A percentile compares a stretch with the other conserved stretches of the same genome.
Evolutionary conservation across 2,329 filamentous ascomycete species (phyloP).

Genomic region (Exophiala spinifera): DNA sequence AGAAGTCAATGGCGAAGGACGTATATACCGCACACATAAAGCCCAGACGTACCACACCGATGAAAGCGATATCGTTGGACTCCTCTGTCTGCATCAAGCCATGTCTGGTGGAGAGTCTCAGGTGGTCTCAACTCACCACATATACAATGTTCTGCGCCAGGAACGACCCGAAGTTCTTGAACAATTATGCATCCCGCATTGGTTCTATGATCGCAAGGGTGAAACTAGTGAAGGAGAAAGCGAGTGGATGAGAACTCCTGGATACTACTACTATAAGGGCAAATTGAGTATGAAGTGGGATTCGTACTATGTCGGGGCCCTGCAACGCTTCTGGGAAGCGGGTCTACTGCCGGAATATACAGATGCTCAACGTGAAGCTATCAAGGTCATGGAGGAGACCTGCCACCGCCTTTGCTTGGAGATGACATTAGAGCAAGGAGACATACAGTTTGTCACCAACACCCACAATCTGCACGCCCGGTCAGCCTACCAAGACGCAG

Average conservation of each 20-base stretch:
- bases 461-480: constrained; percentile 75
- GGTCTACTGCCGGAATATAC: constrained; percentile 71
- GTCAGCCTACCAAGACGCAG: constrained; percentile 72
- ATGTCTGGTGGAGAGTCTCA: constrained; percentile 81
- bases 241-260: constrained; percentile 66
- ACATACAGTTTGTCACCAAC: constrained; percentile 83
- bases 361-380: constrained; percentile 64
- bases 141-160: constrained; percentile 74
- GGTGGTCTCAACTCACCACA: constrained; percentile 72
- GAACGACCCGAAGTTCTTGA: constrained; percentile 76
- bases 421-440: constrained; percentile 83
- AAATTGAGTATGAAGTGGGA: constrained; percentile 69
- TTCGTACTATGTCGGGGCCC: constrained; percentile 77
- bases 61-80: constrained; percentile 75
- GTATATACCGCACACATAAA: constrained; percentile 85
- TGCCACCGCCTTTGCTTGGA: constrained; percentile 71
- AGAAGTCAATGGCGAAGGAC: constrained; percentile 75
- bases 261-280: constrained; percentile 67
- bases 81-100: constrained; percentile 75
- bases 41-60: constrained; percentile 83
- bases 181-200: constrained; percentile 70
- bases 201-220: constrained; percentile 91
- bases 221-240: constrained; percentile 72
- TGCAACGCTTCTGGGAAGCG: constrained; percentile 69
- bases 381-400: constrained; percentile 69